A percentile compares a stretch with the other conserved stretches of the same genome.
Conservation (phyloP, 2,329 filamentous ascomycete species). For the Ophiocordyceps robertsii region DNA sequence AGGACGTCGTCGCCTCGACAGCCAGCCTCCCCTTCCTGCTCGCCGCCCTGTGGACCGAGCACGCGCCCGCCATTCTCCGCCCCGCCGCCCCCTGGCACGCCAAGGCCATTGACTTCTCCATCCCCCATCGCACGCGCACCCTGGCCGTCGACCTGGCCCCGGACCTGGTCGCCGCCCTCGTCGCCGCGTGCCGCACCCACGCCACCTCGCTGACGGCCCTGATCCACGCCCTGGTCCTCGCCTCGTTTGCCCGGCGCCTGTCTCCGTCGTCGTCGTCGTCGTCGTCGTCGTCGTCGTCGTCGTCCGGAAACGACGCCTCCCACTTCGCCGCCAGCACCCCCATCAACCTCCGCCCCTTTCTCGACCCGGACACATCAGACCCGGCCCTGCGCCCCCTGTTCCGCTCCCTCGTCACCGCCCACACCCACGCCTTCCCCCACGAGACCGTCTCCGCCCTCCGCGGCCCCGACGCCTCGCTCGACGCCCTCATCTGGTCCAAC, state of each 20-base stretch:
- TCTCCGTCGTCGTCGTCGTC: no score
- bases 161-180: constrained; percentile 14
- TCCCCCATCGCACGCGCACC: constrained; percentile 21
- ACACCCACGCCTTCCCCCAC: constrained; percentile 16
- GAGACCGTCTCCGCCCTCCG: constrained; percentile 13
- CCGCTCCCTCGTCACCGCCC: constrained; percentile 25
- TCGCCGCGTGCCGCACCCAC: constrained; percentile 26
- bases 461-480: constrained; percentile 5
- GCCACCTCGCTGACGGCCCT: constrained; percentile 33
- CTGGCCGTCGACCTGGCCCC: constrained; percentile 21
- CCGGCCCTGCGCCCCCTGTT: constrained; percentile 17
- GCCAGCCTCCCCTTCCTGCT: constrained; percentile 27
- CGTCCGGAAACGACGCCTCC: constrained; percentile 8
- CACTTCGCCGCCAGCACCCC: constrained; percentile 26
- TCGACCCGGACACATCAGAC: constrained; percentile 5
- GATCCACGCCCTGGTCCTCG: constrained; percentile 29
- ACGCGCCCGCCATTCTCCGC: constrained; percentile 25
- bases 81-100: constrained; percentile 24
- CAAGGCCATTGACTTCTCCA: constrained; percentile 17
- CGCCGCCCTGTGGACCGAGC: constrained; percentile 22
- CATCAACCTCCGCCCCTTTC: constrained; percentile 29
- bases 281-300: no score
- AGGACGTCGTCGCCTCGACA: constrained; percentile 25
- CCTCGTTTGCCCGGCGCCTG: constrained; percentile 24
- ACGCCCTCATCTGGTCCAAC: constrained; percentile 26